phyloP scores from a whole-genome alignment of 495 filamentous ascomycete species.

The Elaphomyces granulatus region DNA sequence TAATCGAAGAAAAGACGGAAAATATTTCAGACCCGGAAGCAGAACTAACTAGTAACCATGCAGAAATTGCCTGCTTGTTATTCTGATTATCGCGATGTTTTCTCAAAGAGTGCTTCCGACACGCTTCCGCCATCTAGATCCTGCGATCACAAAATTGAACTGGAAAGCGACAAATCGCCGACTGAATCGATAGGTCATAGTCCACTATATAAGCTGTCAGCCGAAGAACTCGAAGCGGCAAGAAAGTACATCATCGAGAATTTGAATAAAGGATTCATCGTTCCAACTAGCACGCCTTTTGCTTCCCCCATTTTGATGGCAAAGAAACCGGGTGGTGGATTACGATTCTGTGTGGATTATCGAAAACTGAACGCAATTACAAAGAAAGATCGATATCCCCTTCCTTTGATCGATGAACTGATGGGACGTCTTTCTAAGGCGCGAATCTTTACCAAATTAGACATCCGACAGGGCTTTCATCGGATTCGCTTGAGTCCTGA shows the following conservation, averaged over 20 bases:
- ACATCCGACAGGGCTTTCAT: constrained; percentile 29
- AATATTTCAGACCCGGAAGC: neutral
- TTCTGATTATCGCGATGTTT: neutral
- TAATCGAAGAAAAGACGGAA: neutral
- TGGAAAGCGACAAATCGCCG: constrained; percentile 1
- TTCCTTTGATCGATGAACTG: constrained; percentile 31
- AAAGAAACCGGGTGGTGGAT: constrained; percentile 16
- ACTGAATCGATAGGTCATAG: too few species aligned
- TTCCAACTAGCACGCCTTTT: constrained; percentile 5
- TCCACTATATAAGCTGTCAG: constrained; percentile 14
- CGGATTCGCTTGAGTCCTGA: constrained; percentile 14
- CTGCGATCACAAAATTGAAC: constrained; percentile 6
- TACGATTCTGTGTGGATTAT: constrained; percentile 35
- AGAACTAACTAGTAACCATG: too few species aligned
- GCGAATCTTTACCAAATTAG: constrained; percentile 31
- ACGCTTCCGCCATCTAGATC: constrained; percentile 1
- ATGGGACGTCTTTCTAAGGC: constrained; percentile 16
- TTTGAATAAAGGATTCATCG: constrained; percentile 12
- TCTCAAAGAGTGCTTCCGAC: neutral
- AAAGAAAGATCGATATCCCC: constrained; percentile 27
- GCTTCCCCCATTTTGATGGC: constrained; percentile 23
- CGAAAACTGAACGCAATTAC: constrained; percentile 27
- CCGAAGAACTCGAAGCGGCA: constrained; percentile 10
- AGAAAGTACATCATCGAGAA: constrained; percentile 10
- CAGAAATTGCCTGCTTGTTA: neutral